phyloP scores from a whole-genome alignment of 805 yeast genomes.

The Lipomyces chichibuensis region DNA sequence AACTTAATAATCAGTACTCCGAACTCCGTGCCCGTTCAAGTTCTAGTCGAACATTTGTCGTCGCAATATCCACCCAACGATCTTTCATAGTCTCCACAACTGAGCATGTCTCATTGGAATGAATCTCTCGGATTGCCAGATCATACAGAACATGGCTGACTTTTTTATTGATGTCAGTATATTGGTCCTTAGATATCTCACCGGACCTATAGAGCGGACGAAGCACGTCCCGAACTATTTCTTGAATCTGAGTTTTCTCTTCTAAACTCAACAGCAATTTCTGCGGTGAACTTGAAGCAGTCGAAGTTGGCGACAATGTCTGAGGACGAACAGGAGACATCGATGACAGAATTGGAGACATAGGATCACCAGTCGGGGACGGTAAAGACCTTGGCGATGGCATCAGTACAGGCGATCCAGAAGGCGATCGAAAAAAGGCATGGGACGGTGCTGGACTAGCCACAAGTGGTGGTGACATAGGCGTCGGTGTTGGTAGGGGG shows the following conservation, averaged over 20 bases:
- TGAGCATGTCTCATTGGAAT: background rate
- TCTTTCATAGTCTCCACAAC: slow-evolving; percentile 7
- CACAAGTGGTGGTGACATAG: slow-evolving; percentile 25
- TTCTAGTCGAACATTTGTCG: slow-evolving; percentile 18
- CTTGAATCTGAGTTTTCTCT: slow-evolving; percentile 62
- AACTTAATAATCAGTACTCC: background rate
- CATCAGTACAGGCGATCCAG: slow-evolving; percentile 25
- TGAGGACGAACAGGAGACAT: background rate
- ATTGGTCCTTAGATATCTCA: slow-evolving; percentile 47
- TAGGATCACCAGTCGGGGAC: slow-evolving; percentile 24
- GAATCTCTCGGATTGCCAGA: slow-evolving; percentile 7
- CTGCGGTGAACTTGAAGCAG: slow-evolving; percentile 2
- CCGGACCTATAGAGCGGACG: slow-evolving; percentile 53
- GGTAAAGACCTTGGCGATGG: slow-evolving; percentile 23
- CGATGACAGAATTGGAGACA: slow-evolving; percentile 15
- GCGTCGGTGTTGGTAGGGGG: slow-evolving; percentile 25
- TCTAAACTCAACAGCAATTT: slow-evolving; percentile 16
- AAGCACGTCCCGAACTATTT: slow-evolving; percentile 56
- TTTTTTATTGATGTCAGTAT: slow-evolving; percentile 62
- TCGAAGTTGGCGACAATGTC: slow-evolving; percentile 5
- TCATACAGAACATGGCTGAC: slow-evolving; percentile 63
- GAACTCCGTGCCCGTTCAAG: slow-evolving; percentile 9
- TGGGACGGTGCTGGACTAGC: slow-evolving; percentile 15
- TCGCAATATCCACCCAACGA: slow-evolving; percentile 21
- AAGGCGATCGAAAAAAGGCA: slow-evolving; percentile 22